These are phyloP conservation scores for Globisporangium polare DNA, from an alignment of 352 stramenopile genomes.

Conservation along the genomic window DNA sequence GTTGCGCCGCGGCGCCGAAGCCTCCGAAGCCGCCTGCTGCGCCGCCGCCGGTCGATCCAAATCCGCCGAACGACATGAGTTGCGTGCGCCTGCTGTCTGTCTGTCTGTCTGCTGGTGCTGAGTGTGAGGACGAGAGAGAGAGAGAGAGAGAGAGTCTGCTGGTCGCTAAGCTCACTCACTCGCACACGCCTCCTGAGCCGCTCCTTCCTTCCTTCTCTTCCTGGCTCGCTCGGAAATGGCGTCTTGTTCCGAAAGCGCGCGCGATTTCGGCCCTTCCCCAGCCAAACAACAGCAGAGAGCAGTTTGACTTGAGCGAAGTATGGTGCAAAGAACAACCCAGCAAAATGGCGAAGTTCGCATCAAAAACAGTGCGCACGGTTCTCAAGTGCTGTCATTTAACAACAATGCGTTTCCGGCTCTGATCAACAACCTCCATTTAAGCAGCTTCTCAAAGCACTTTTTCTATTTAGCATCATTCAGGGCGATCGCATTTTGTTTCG, in stretches of 20 bases:
- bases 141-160: too few species aligned
- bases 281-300: constrained; percentile 3
- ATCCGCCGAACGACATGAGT: constrained; percentile 50
- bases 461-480: too few species aligned
- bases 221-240: not conserved
- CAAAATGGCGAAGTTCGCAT: too few species aligned
- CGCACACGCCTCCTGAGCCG: not conserved
- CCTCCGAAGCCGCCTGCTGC: constrained; percentile 42
- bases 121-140: too few species aligned
- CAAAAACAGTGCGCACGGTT: too few species aligned
- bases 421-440: too few species aligned
- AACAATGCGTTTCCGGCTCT: too few species aligned
- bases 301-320: not conserved
- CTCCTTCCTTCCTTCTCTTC: not conserved
- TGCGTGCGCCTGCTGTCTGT: too few species aligned
- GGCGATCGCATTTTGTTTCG: too few species aligned
- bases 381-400: too few species aligned
- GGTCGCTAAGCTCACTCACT: not conserved
- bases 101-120: not conserved
- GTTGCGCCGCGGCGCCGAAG: constrained; percentile 28
- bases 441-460: too few species aligned
- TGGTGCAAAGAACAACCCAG: not conserved
- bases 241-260: not conserved
- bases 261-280: constrained; percentile 4
- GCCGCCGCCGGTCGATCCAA: constrained; percentile 33